These are phyloP conservation scores for Cercospora sojina DNA, from an alignment of 2,329 filamentous ascomycete species.

Conservation along the genomic window DNA sequence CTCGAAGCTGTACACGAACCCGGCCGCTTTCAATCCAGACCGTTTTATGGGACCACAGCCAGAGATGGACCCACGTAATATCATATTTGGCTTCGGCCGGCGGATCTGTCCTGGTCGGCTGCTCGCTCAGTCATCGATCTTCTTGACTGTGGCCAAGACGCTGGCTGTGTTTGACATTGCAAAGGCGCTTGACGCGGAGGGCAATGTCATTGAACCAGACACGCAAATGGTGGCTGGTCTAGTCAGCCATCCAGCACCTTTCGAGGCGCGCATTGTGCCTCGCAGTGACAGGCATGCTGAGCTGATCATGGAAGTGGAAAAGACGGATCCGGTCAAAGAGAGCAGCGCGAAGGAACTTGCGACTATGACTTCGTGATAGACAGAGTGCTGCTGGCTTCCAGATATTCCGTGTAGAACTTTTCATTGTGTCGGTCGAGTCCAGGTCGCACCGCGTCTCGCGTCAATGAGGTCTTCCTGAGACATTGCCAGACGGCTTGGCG, in stretches of 20 bases:
- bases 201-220: slow-evolving; percentile 6
- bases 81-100: slow-evolving; percentile 27
- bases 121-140: slow-evolving; percentile 22
- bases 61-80: slow-evolving; percentile 23
- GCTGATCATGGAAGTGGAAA: slow-evolving; percentile 19
- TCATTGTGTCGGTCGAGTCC: not conserved
- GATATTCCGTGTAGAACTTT: not conserved
- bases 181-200: slow-evolving; percentile 15
- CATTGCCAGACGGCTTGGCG: not conserved
- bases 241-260: slow-evolving; percentile 21
- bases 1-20: slow-evolving; percentile 7
- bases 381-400: not conserved
- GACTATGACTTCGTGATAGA: slow-evolving; percentile 7
- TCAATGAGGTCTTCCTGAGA: not conserved
- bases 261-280: slow-evolving; percentile 16
- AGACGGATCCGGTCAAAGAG: slow-evolving; percentile 15
- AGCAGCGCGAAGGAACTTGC: slow-evolving; percentile 20
- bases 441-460: not conserved
- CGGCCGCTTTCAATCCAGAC: slow-evolving; percentile 24
- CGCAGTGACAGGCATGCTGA: slow-evolving; percentile 16
- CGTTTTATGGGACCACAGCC: slow-evolving; percentile 24
- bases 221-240: slow-evolving; percentile 20
- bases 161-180: slow-evolving; percentile 21
- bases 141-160: slow-evolving; percentile 18
- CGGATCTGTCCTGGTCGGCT: slow-evolving; percentile 26